Conservation (phyloP, 2,329 filamentous ascomycete genomes). For the Aspergillus quadricinctus region DNA sequence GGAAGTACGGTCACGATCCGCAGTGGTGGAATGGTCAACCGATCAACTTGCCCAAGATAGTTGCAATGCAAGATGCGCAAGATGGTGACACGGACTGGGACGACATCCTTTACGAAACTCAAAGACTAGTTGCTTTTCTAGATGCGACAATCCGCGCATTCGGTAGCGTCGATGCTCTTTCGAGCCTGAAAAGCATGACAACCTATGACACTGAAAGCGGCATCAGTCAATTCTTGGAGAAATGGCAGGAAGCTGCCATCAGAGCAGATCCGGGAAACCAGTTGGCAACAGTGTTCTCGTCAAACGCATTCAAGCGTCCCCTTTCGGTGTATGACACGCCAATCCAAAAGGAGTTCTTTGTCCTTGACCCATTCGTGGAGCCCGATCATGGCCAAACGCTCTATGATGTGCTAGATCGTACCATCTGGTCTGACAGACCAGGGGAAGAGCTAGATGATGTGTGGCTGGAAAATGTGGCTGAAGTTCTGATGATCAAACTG, state of each 20-base stretch:
- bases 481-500: constrained; percentile 52
- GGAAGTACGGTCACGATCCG: constrained; percentile 52
- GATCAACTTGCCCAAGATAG: constrained; percentile 47
- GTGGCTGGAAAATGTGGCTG: constrained; percentile 48
- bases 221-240: constrained; percentile 45
- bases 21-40: constrained; percentile 61
- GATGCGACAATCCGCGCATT: constrained; percentile 56
- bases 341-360: constrained; percentile 35
- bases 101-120: constrained; percentile 53
- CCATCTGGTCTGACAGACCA: constrained; percentile 45
- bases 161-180: constrained; percentile 51
- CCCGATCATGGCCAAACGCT: constrained; percentile 40
- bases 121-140: constrained; percentile 59
- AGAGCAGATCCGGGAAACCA: constrained; percentile 39
- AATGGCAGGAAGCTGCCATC: constrained; percentile 46
- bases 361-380: constrained; percentile 37
- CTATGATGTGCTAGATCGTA: constrained; percentile 52
- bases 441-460: constrained; percentile 40
- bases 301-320: constrained; percentile 39
- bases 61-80: constrained; percentile 40
- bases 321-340: constrained; percentile 25
- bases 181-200: constrained; percentile 37
- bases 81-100: constrained; percentile 34
- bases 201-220: constrained; percentile 32
- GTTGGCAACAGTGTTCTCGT: constrained; percentile 44